phyloP scores from a whole-genome alignment of 2,329 filamentous ascomycete genomes.

The Pseudocercospora macadamiae region DNA sequence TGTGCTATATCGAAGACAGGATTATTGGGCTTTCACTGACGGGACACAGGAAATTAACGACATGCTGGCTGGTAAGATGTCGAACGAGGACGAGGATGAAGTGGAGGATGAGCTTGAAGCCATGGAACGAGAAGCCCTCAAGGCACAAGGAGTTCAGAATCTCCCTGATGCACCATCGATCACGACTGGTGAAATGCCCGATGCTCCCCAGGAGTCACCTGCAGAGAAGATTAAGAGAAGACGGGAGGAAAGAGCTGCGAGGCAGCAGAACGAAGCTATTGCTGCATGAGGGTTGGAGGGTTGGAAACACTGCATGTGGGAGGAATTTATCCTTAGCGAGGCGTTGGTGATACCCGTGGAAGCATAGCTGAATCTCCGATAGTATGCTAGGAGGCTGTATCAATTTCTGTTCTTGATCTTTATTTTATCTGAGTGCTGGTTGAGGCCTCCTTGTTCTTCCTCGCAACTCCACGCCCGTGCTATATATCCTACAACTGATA shows the following conservation, averaged over 20 bases:
- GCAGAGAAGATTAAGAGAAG: slow-evolving; percentile 34
- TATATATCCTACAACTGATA: too few relatives aligned
- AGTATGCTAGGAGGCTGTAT: too few relatives aligned
- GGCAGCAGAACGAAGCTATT: slow-evolving; percentile 28
- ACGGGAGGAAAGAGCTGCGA: slow-evolving; percentile 30
- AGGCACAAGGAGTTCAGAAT: slow-evolving; percentile 32
- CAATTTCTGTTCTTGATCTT: too few relatives aligned
- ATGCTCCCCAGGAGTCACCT: slow-evolving; percentile 35
- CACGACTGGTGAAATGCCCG: slow-evolving; percentile 34
- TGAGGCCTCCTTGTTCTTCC: too few relatives aligned
- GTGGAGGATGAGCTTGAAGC: slow-evolving; percentile 93
- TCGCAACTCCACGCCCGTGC: too few relatives aligned
- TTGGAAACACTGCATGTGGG: neutral
- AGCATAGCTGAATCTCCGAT: too few relatives aligned
- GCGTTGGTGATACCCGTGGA: slow-evolving; percentile 15
- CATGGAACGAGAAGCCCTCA: slow-evolving; percentile 66
- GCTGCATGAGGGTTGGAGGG: slow-evolving; percentile 24
- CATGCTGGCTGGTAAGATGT: slow-evolving; percentile 84
- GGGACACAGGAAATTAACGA: slow-evolving; percentile 79
- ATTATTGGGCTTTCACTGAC: slow-evolving; percentile 4
- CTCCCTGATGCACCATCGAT: slow-evolving; percentile 46
- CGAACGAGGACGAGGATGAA: slow-evolving; percentile 94
- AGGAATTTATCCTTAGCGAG: neutral
- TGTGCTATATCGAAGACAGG: slow-evolving; percentile 39
- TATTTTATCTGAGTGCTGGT: too few relatives aligned